Percentiles rank a stretch among this genome's conserved stretches.
These are phyloP conservation scores for Hibiscus tridactylites DNA, from an alignment of 345 rosid species.

Conservation along the genomic window DNA sequence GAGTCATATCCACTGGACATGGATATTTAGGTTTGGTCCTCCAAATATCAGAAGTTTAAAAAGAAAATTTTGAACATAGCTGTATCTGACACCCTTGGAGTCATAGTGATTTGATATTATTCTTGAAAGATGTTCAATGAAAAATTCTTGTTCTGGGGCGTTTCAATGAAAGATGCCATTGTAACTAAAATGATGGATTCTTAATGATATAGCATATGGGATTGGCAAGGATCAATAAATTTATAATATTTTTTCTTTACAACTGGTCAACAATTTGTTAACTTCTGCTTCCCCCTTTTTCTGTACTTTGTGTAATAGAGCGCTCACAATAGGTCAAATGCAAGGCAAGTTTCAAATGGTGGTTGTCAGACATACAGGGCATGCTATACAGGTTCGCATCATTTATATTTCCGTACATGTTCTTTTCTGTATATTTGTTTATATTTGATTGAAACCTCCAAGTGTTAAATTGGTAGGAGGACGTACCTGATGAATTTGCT, in stretches of 20 bases:
- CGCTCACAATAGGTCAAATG: conserved; percentile 96
- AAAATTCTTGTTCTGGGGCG: neutral
- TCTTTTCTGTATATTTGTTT: neutral
- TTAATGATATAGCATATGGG: neutral
- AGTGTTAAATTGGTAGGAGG: conserved; percentile 50
- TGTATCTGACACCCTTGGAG: neutral
- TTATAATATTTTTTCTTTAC: neutral
- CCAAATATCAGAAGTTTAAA: neutral
- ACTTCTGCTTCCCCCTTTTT: neutral
- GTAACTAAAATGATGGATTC: neutral
- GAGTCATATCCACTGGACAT: neutral
- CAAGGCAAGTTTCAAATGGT: conserved; percentile 99
- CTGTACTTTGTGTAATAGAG: conserved; percentile 30
- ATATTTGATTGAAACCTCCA: neutral
- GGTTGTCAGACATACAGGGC: conserved; percentile 88
- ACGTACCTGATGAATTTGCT: conserved; percentile 88
- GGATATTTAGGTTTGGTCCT: neutral
- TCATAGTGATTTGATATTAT: neutral
- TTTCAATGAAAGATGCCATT: neutral
- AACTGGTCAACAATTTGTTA: neutral
- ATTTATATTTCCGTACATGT: neutral
- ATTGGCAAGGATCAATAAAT: neutral
- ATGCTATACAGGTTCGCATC: conserved; percentile 79
- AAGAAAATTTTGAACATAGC: neutral
- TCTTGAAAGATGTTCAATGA: neutral